A percentile compares a stretch with the other conserved stretches of the same genome.
Evolutionary conservation across 139 green algal species (phyloP).

Genomic region (Astrephomene gubernaculifera): DNA sequence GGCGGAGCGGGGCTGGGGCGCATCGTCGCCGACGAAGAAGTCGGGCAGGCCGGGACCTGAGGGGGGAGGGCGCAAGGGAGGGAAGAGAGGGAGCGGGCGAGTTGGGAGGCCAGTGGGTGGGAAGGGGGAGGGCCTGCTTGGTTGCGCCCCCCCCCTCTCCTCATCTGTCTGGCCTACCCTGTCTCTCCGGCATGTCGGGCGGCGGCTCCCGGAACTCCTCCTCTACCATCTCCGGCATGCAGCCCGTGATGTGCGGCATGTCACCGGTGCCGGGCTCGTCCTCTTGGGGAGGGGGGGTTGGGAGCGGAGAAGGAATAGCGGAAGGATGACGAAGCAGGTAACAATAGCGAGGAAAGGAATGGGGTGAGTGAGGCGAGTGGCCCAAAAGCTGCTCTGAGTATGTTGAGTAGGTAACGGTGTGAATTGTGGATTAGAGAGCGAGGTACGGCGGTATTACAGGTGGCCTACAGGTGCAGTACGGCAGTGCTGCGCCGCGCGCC

Average conservation of each 20-base stretch:
- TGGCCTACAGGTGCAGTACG: background rate
- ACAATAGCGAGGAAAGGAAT: no score
- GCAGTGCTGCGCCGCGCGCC: background rate
- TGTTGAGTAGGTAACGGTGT: no score
- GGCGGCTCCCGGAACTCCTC: background rate
- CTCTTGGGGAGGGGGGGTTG: background rate
- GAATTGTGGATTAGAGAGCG: no score
- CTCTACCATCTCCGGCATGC: constrained; percentile 9
- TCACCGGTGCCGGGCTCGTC: constrained; percentile 31
- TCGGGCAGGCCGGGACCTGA: background rate
- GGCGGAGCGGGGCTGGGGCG: background rate
- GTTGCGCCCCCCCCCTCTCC: no score
- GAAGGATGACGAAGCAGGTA: no score
- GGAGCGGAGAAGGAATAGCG: background rate
- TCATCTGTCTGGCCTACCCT: no score
- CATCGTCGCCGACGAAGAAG: background rate
- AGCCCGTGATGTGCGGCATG: constrained; percentile 15
- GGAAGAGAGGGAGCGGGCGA: background rate
- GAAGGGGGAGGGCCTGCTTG: background rate
- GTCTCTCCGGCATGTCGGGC: background rate
- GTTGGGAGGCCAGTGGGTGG: background rate
- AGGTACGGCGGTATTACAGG: no score
- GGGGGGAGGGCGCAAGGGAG: background rate
- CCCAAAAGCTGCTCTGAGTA: no score
- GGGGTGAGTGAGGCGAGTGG: no score